phyloP scores from a whole-genome alignment of 345 rosid species.

The Ceriops zippeliana region DNA sequence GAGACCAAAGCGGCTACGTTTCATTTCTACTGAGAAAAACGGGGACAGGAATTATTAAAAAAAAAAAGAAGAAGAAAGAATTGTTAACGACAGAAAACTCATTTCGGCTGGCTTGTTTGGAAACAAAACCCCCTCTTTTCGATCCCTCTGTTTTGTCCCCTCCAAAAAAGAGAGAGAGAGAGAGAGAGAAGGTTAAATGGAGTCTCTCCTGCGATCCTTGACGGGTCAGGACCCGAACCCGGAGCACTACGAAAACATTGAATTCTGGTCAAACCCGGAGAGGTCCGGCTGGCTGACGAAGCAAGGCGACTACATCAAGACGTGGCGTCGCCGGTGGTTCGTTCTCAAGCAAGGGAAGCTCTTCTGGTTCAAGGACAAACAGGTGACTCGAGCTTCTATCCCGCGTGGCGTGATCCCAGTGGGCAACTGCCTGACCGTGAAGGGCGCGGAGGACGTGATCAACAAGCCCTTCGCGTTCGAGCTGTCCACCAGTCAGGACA shows the following conservation, averaged over 20 bases:
- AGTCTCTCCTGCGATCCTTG: slow-evolving; percentile 23
- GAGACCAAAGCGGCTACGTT: too few species aligned
- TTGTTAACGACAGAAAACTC: not conserved
- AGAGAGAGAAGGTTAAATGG: slow-evolving; percentile 6
- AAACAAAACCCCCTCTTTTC: not conserved
- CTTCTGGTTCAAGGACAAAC: slow-evolving; percentile 31
- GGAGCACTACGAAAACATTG: slow-evolving; percentile 21
- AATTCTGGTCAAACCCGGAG: slow-evolving; percentile 34
- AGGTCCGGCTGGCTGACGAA: slow-evolving; percentile 27
- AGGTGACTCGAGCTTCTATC: slow-evolving; percentile 17
- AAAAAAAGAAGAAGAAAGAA: too few species aligned
- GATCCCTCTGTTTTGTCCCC: not conserved
- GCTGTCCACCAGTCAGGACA: slow-evolving; percentile 30
- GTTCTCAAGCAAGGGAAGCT: slow-evolving; percentile 33
- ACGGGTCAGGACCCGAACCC: slow-evolving; percentile 34
- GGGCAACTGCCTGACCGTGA: slow-evolving; percentile 29
- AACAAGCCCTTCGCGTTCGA: slow-evolving; percentile 33
- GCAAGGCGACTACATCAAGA: slow-evolving; percentile 32
- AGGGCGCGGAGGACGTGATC: slow-evolving; percentile 32
- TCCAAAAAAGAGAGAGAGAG: too few species aligned
- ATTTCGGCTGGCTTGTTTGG: not conserved
- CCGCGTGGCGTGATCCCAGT: slow-evolving; percentile 31
- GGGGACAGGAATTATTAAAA: too few species aligned
- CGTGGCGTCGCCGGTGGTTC: slow-evolving; percentile 34
- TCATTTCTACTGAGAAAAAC: too few species aligned